A percentile compares a stretch with the other conserved stretches of the same genome.
Conservation (phyloP, 116 monocot species). For the Thalassia testudinum region DNA sequence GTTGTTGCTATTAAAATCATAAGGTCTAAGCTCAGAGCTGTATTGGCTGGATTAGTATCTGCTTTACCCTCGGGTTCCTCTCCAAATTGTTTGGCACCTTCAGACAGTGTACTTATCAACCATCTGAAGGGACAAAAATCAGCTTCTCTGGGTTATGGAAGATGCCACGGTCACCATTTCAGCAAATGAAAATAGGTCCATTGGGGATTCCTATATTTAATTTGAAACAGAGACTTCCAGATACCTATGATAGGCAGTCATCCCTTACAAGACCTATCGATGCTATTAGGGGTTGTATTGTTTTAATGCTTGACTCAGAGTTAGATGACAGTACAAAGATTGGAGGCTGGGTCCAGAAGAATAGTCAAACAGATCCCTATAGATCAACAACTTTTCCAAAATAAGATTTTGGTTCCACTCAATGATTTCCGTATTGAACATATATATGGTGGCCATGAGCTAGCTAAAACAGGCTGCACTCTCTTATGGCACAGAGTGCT, state of each 20-base stretch:
- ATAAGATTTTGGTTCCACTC: too few relatives aligned
- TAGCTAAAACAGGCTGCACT: too few relatives aligned
- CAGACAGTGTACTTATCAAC: conserved; percentile 45
- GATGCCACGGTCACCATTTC: conserved; percentile 15
- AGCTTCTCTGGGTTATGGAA: conserved; percentile 42
- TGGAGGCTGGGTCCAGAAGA: conserved; percentile 49
- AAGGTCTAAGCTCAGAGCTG: conserved; percentile 24
- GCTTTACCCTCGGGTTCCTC: conserved; percentile 6
- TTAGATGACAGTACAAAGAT: conserved; percentile 42
- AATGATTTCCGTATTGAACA: too few relatives aligned
- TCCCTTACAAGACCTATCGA: conserved; percentile 8
- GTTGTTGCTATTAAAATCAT: conserved; percentile 46
- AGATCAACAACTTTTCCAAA: too few relatives aligned
- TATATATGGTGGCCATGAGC: too few relatives aligned
- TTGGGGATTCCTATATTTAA: conserved; percentile 17
- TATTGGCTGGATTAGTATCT: conserved; percentile 41
- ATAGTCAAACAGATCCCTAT: too few relatives aligned
- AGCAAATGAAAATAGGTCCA: conserved; percentile 14
- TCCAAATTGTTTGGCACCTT: conserved; percentile 27
- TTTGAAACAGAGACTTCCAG: conserved; percentile 3
- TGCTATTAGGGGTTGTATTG: conserved; percentile 16
- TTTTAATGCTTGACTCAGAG: conserved; percentile 40
- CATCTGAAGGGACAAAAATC: conserved; percentile 37
- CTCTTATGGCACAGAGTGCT: too few relatives aligned
- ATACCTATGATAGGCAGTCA: not conserved